Evolutionary conservation across 371 early-diverging fungal genomes (phyloP), one percentile per base, ranked within the genome.

Genomic region (Mucor indicus): DNA sequence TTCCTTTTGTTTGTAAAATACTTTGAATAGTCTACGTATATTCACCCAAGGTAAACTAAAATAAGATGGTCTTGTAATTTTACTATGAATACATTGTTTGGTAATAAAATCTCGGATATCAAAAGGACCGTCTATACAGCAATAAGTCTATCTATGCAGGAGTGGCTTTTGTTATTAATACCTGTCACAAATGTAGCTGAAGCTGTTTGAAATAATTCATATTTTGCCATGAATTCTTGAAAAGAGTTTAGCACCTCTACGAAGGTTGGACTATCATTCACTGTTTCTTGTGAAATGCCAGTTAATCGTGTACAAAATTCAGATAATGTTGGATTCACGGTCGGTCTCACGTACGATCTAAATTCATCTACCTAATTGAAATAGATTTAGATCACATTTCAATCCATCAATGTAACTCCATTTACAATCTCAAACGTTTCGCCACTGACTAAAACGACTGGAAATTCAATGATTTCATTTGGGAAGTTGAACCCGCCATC

Each of bases 391-490:
- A 16, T n/a, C 12, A 25, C 31, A 50, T 4, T 30, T 27, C 15
- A 42, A 52, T 32, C 13, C 52, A 24, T 7, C 25, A 6, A 16
- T 16, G 19, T 16, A 11, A 20, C n/a, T 25, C 4, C 1, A 23
- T 66, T 50, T 64, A 86, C 84, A 37, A 84, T 68, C 4, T 79
- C 77, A 41, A 78, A 69, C 0, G 75, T 83, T 3, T 62, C 50
- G 10, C 80, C 84, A 37, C 83, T 77, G 4, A 90, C 62, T 16
- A 90, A 60, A 1, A 90, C 77, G 15, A 89, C 78, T 16, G 92
- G 92, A 52, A 90, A 90, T 58, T 92, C 92, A 40, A 92, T 92
- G 44, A 92, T 89, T 58, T 92, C 91, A 69, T 87, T 83, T 0
- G 79, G 79, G 49, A 68, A 80, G 5, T 69, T 68, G 47, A 81